phyloP scores from a whole-genome alignment of 768 basidiomycete genomes.

The Clavaria fumosa region DNA sequence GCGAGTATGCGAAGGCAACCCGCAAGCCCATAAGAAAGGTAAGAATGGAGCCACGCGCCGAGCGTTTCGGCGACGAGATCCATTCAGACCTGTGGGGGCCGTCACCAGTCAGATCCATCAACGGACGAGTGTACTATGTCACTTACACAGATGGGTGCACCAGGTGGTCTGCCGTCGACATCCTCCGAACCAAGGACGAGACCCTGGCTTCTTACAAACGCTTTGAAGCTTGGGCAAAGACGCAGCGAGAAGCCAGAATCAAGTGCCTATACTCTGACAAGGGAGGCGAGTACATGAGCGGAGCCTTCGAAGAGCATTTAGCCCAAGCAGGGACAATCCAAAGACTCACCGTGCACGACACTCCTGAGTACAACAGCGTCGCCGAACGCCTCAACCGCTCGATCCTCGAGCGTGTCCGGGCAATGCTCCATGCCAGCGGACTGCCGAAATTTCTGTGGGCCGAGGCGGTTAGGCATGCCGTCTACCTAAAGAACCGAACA shows the following conservation, averaged over 20 bases:
- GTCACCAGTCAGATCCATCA: slow-evolving; percentile 7
- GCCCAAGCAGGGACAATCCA: slow-evolving; percentile 12
- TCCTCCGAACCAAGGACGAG: neutral
- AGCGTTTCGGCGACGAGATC: slow-evolving; percentile 2
- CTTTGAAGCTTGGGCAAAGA: neutral
- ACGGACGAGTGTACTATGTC: slow-evolving; percentile 9
- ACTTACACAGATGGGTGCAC: slow-evolving; percentile 10
- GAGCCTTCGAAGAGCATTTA: slow-evolving; percentile 9
- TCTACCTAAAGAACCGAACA: slow-evolving; percentile 14
- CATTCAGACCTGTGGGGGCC: slow-evolving; percentile 17
- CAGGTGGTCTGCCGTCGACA: neutral
- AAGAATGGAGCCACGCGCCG: neutral
- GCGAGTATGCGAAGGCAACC: neutral
- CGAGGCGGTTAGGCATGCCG: slow-evolving; percentile 12
- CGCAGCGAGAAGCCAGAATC: neutral
- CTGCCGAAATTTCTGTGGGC: slow-evolving; percentile 17
- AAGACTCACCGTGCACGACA: slow-evolving; percentile 15
- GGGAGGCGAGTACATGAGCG: slow-evolving; percentile 2
- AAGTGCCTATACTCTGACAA: slow-evolving; percentile 2
- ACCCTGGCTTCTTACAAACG: neutral
- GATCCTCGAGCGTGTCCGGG: slow-evolving; percentile 10
- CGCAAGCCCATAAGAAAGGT: neutral
- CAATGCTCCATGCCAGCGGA: slow-evolving; percentile 11
- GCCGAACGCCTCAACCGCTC: slow-evolving; percentile 17
- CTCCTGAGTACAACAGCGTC: slow-evolving; percentile 19